phyloP scores from a whole-genome alignment of 164 flowering plant species.

The Houttuynia cordata region DNA sequence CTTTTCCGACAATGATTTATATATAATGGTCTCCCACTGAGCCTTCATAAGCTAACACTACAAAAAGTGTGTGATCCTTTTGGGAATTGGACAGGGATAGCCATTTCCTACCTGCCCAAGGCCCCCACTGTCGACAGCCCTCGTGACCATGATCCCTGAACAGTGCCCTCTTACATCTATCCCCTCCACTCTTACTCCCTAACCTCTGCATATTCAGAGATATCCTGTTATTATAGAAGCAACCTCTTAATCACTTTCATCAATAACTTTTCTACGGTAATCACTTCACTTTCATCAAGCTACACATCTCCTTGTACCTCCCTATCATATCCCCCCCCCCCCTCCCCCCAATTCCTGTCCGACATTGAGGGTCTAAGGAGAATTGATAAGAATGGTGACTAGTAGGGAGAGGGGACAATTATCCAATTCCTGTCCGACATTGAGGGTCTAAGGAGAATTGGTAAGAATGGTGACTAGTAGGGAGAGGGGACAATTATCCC shows the following conservation, averaged over 20 bases:
- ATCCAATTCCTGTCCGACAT: not conserved
- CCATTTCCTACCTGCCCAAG: constrained; percentile 1
- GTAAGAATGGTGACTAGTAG: too few species aligned
- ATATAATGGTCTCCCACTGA: constrained; percentile 20
- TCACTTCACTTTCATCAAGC: too few species aligned
- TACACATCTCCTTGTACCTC: not conserved
- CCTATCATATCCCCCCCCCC: not conserved
- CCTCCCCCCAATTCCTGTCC: not conserved
- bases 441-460: not conserved
- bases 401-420: too few species aligned
- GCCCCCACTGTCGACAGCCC: not conserved
- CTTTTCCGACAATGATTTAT: constrained; percentile 15
- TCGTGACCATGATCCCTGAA: not conserved
- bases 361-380: not conserved
- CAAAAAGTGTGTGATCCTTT: constrained; percentile 4
- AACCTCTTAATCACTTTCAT: not conserved
- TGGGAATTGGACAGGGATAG: not conserved
- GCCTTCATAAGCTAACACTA: not conserved
- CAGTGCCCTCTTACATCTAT: not conserved
- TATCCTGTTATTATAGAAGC: not conserved
- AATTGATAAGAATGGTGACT: too few species aligned
- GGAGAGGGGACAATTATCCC: too few species aligned
- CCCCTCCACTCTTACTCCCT: too few species aligned
- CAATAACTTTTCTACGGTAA: too few species aligned
- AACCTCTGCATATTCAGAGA: too few species aligned